These are phyloP conservation scores for Saturnispora saitoi DNA, from an alignment of 805 yeast species.

Conservation along the genomic window DNA sequence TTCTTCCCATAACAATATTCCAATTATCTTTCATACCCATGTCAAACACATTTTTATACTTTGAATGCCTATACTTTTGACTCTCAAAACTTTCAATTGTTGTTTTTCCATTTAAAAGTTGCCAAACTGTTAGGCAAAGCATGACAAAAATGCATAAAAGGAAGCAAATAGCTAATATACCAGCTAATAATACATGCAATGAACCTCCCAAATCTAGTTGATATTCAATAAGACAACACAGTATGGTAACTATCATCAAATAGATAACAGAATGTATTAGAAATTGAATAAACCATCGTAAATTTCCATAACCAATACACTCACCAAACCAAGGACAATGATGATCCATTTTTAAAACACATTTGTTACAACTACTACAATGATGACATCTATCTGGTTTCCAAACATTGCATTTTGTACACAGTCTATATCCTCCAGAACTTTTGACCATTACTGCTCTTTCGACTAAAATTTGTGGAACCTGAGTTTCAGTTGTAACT, in stretches of 20 bases:
- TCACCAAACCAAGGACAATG: constrained; percentile 87
- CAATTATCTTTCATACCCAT: constrained; percentile 60
- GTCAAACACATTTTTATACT: constrained; percentile 54
- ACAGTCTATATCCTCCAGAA: constrained; percentile 58
- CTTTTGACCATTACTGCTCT: constrained; percentile 38
- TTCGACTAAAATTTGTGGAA: constrained; percentile 35
- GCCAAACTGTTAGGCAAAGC: constrained; percentile 46
- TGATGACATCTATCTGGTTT: constrained; percentile 55
- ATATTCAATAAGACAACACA: constrained; percentile 41
- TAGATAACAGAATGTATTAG: constrained; percentile 45
- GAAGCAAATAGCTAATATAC: constrained; percentile 45
- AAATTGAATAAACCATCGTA: constrained; percentile 72
- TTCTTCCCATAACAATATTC: constrained; percentile 63
- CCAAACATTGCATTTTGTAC: constrained; percentile 46
- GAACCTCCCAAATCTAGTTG: constrained; percentile 32
- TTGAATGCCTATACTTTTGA: constrained; percentile 37
- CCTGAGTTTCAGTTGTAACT: constrained; percentile 16
- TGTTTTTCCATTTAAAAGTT: constrained; percentile 58
- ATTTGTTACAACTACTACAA: constrained; percentile 40
- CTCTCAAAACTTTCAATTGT: constrained; percentile 70
- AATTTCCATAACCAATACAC: constrained; percentile 78
- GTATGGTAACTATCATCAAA: constrained; percentile 33
- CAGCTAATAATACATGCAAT: constrained; percentile 51
- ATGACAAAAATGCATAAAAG: constrained; percentile 51
- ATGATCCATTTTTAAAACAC: constrained; percentile 49